Conservation (phyloP, 352 stramenopile species). For the Pythium inflatum region DNA sequence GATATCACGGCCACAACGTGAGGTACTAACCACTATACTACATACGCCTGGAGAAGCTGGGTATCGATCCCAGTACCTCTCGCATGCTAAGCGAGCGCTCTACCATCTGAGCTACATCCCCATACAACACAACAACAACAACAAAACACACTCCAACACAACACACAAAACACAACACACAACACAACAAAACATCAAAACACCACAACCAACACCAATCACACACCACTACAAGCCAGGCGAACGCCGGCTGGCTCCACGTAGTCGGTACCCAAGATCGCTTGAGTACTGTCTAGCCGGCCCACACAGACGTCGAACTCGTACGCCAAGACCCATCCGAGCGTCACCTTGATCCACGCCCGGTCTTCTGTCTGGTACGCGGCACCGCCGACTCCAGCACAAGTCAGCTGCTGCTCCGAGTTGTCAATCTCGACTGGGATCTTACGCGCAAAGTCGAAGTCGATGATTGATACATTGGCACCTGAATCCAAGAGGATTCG, state of each 20-base stretch:
- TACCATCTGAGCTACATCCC: too few relatives aligned
- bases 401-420: not conserved
- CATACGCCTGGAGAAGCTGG: too few relatives aligned
- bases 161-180: too few relatives aligned
- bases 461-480: conserved; percentile 28
- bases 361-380: conserved; percentile 7
- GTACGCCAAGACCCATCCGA: conserved; percentile 19
- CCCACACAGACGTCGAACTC: conserved; percentile 20
- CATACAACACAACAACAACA: too few relatives aligned
- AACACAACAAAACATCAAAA: too few relatives aligned
- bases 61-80: too few relatives aligned
- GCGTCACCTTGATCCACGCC: conserved; percentile 20
- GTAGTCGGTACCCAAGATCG: conserved; percentile 26
- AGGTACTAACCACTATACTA: too few relatives aligned
- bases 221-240: too few relatives aligned
- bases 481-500: conserved; percentile 31
- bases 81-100: too few relatives aligned
- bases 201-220: too few relatives aligned
- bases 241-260: conserved; percentile 23
- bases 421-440: conserved; percentile 13
- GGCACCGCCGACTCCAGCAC: conserved; percentile 9
- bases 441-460: conserved; percentile 28
- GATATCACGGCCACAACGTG: too few relatives aligned
- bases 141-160: too few relatives aligned
- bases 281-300: not conserved